Conservation (phyloP, 2,329 filamentous ascomycete species). For the Podosphaera fusca region DNA sequence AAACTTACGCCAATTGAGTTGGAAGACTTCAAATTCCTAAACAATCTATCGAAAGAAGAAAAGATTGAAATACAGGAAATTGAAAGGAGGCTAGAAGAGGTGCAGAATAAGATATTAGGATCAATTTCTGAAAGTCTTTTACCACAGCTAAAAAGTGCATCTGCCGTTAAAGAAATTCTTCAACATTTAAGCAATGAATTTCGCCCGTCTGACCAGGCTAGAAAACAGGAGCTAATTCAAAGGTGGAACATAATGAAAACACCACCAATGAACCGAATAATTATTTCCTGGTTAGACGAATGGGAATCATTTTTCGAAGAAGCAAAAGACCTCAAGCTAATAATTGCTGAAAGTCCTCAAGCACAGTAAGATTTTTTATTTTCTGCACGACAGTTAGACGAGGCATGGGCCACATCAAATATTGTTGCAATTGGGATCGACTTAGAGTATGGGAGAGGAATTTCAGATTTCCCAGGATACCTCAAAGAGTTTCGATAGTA, state of each 20-base stretch:
- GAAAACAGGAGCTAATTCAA: too few relatives aligned
- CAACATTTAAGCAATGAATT: too few relatives aligned
- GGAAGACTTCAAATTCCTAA: not conserved
- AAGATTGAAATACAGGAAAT: not conserved
- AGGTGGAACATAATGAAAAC: not conserved
- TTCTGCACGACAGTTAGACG: not conserved
- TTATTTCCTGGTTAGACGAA: not conserved
- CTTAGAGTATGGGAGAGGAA: not conserved
- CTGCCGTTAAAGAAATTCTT: not conserved
- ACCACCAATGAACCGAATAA: not conserved
- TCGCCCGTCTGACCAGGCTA: too few relatives aligned
- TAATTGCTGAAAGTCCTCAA: not conserved
- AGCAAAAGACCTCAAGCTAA: not conserved
- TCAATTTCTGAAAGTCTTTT: not conserved
- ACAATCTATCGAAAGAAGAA: not conserved
- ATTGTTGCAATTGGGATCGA: not conserved
- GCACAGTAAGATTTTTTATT: not conserved
- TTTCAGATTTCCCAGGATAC: not conserved
- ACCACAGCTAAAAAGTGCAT: not conserved
- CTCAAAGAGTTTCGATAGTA: not conserved
- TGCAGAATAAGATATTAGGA: not conserved
- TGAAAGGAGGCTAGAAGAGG: not conserved
- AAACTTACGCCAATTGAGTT: not conserved
- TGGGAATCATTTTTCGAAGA: not conserved
- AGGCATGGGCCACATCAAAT: not conserved